phyloP scores from a whole-genome alignment of 176 grass and related monocot genomes.

The Musa itinerans region DNA sequence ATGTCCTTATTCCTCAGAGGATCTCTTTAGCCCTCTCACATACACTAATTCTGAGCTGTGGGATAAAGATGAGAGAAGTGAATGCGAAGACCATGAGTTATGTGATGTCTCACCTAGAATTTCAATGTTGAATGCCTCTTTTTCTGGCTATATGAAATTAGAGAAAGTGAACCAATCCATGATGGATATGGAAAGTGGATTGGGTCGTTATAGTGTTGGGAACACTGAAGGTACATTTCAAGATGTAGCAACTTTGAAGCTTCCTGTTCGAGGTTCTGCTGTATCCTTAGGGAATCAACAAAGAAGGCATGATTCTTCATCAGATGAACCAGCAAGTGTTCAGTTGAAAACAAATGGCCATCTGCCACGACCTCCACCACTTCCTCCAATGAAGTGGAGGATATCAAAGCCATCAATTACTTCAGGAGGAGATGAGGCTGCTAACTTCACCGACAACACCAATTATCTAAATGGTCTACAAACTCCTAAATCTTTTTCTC shows the following conservation, averaged over 20 bases:
- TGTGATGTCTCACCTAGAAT: conserved; percentile 16
- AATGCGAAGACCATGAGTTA: conserved; percentile 18
- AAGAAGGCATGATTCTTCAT: conserved; percentile 19
- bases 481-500: conserved; percentile 17
- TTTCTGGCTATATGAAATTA: conserved; percentile 49
- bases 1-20: conserved; percentile 85
- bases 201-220: conserved; percentile 26
- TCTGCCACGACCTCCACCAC: conserved; percentile 72
- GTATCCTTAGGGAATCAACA: conserved; percentile 30
- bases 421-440: conserved; percentile 29
- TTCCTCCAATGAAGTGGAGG: conserved; percentile 94
- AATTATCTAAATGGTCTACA: conserved; percentile 22
- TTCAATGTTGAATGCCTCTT: conserved; percentile 17
- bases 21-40: conserved; percentile 57
- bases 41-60: conserved; percentile 93
- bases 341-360: conserved; percentile 28
- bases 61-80: conserved; percentile 58
- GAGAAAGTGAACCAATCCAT: conserved; percentile 54
- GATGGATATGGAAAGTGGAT: conserved; percentile 29
- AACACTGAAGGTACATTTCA: conserved; percentile 24
- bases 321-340: conserved; percentile 19
- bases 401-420: conserved; percentile 35
- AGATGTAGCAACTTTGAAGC: conserved; percentile 31
- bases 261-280: conserved; percentile 46
- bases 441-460: conserved; percentile 20